Evolutionary conservation across 495 filamentous ascomycete genomes (phyloP), one percentile per base, ranked within the genome.

Genomic region (Daldinia concentrica): DNA sequence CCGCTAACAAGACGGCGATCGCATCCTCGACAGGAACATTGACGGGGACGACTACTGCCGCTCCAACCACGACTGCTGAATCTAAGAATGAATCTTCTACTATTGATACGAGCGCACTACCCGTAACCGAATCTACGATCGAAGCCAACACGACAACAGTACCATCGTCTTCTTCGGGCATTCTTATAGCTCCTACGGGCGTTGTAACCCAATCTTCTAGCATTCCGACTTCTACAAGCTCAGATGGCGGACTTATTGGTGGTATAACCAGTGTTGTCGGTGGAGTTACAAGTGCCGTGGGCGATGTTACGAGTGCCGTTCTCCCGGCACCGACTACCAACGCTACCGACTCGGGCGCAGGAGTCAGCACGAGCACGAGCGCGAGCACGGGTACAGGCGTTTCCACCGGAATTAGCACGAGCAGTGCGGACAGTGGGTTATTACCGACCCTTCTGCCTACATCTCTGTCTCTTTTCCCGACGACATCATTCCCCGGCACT

Each of bases 161-260:
- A 1, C 30, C 74, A 14, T 63, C 69, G 4, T 70, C 74, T 30
- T 69, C 77, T 24, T 73, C 77, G 19, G 76, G 75, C 0, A 79
- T 79, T 69, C 71, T 79, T n/a, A 67, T 79, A 24, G 72, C 74
- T 43, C 77, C 78, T 8, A 79, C 76, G 0, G 79, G 78, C 50
- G 74, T 76, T 15, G 77, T 82, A 26, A 82, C 77, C 5, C 56
- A 22, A 15, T 72, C 57, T 17, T 68, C 77, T 1, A 65, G 43
- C 19, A 5, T 6, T 9, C 56, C 39, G 15, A 67, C 57, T 17
- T 69, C 77, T 4, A 65, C 69, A 5, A 76, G 66, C 52, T 63
- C 75, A 19, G 45, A 15, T 52, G 45, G 62, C 6, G 72, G 69
- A 56, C 65, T 76, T n/a, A 30, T 75, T 37, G 60, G 34, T 19